Evolutionary conservation across 2,329 filamentous ascomycete species (phyloP).

Genomic region (Diplodia mutila): DNA sequence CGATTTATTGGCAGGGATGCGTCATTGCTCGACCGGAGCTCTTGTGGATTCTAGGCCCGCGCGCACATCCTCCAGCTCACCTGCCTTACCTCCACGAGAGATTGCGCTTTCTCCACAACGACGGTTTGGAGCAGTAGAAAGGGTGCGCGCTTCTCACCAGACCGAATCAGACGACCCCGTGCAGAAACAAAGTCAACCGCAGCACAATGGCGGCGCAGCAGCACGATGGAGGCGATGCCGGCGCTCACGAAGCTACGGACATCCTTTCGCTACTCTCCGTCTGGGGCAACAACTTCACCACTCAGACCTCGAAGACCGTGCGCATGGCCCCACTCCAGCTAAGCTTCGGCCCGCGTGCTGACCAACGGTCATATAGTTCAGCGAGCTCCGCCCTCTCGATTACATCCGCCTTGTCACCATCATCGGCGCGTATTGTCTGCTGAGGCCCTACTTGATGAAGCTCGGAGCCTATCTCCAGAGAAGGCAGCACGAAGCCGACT

Average conservation of each 20-base stretch:
- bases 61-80: neutral
- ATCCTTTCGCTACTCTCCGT: conserved; percentile 33
- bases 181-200: neutral
- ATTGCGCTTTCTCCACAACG: neutral
- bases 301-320: conserved; percentile 28
- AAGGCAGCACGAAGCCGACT: conserved; percentile 61
- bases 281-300: conserved; percentile 42
- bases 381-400: conserved; percentile 48
- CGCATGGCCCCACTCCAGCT: conserved; percentile 2
- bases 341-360: neutral
- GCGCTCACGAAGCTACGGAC: conserved; percentile 11
- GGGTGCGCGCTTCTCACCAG: neutral
- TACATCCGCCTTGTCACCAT: conserved; percentile 71
- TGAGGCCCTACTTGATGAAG: conserved; percentile 73
- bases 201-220: conserved; percentile 1
- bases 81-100: conserved; percentile 1
- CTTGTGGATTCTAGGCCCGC: neutral
- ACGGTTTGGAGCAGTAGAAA: neutral
- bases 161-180: neutral
- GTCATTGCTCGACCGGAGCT: neutral
- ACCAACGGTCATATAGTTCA: conserved; percentile 41
- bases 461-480: conserved; percentile 66
- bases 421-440: conserved; percentile 71
- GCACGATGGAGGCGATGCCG: neutral
- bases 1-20: neutral